Evolutionary conservation across 192 early-diverging fungal species (phyloP).

Genomic region (Coemansia sp.): DNA sequence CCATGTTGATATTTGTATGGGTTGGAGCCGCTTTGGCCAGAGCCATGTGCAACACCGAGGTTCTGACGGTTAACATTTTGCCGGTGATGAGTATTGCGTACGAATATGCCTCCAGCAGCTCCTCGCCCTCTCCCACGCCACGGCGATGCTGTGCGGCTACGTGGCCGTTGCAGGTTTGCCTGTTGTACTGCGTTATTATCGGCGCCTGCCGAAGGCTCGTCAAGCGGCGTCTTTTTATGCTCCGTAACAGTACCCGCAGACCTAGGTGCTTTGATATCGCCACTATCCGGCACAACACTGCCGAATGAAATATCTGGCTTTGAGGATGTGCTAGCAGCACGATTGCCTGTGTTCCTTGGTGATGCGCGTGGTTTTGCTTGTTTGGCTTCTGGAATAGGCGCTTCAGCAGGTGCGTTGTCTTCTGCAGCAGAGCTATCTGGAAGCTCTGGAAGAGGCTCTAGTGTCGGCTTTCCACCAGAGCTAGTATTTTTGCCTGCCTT

Average conservation of each 20-base stretch:
- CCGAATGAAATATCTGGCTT: background rate
- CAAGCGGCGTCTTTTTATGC: background rate
- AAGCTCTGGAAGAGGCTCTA: conserved; percentile 47
- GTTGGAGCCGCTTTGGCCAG: background rate
- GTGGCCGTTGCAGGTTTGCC: conserved; percentile 3
- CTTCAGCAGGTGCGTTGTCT: background rate
- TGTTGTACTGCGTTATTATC: background rate
- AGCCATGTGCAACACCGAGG: background rate
- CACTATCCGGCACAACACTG: background rate
- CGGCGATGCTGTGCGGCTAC: conserved; percentile 37
- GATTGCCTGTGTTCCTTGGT: background rate
- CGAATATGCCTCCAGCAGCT: conserved; percentile 27
- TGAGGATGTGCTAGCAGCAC: background rate
- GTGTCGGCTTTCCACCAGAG: conserved; percentile 4
- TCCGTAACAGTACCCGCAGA: conserved; percentile 2
- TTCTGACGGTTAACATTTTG: conserved; percentile 17
- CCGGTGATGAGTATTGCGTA: conserved; percentile 23
- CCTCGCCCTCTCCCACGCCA: conserved; percentile 37
- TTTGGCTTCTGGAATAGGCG: conserved; percentile 2
- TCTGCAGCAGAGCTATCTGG: conserved; percentile 10
- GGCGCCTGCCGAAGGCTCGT: background rate
- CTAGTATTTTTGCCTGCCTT: conserved; percentile 14
- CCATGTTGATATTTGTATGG: background rate
- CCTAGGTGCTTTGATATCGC: background rate
- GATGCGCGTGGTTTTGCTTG: background rate